Evolutionary conservation across 208 protist genomes (phyloP).

Genomic region (Trypanosoma platydactyli): DNA sequence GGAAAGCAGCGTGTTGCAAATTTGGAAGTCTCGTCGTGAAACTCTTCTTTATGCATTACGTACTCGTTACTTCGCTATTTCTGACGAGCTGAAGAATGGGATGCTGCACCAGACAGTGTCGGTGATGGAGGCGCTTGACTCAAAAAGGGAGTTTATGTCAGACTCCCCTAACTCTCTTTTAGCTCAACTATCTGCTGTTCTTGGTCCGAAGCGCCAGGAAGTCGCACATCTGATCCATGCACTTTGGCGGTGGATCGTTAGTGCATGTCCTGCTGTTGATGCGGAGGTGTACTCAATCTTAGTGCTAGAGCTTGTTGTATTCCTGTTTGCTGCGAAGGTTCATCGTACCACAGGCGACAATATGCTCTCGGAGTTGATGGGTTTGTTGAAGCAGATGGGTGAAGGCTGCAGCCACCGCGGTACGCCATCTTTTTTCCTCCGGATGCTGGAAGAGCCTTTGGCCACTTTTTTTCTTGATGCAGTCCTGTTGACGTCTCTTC

Average conservation of each 20-base stretch:
- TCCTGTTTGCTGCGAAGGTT: slow-evolving; percentile 14
- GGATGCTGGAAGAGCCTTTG: not conserved
- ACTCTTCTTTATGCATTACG: not conserved
- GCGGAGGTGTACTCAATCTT: not conserved
- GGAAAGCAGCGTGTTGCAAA: slow-evolving; percentile 12
- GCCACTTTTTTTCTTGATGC: not conserved
- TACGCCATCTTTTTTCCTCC: not conserved
- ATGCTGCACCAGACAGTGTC: not conserved
- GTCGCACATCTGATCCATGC: not conserved
- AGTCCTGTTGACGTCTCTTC: not conserved
- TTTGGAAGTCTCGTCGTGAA: slow-evolving; percentile 18
- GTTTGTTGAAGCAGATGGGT: not conserved
- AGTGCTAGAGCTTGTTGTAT: slow-evolving; percentile 16
- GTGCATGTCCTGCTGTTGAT: not conserved
- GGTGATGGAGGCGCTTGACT: not conserved
- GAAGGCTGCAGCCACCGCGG: not conserved
- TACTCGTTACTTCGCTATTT: not conserved
- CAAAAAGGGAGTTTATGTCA: no score
- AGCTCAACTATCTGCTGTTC: not conserved
- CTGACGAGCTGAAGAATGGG: not conserved
- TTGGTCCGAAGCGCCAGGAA: not conserved
- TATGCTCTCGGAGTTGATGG: slow-evolving; percentile 2
- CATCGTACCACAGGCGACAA: not conserved
- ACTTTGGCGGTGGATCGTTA: slow-evolving; percentile 11
- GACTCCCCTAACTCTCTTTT: not conserved